A percentile compares a stretch with the other conserved stretches of the same genome.
These are phyloP conservation scores for Takashimella koratensis DNA, from an alignment of 1,284 basidiomycete species.

Conservation along the genomic window DNA sequence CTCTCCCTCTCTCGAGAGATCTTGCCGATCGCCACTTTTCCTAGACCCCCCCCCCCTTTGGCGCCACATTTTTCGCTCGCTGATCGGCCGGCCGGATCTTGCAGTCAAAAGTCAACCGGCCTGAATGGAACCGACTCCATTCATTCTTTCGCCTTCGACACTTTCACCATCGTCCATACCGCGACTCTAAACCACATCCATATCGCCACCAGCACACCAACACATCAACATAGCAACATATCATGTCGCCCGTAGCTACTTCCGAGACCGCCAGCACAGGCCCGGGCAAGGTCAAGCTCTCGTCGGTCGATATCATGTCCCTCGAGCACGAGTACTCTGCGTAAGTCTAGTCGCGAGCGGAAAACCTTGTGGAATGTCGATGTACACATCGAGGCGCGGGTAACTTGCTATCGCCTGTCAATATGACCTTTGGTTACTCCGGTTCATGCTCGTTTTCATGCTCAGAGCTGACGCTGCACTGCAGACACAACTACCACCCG, in stretches of 20 bases:
- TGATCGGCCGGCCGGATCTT: not conserved
- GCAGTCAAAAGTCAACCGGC: not conserved
- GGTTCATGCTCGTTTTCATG: too few relatives aligned
- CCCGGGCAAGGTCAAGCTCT: conserved; percentile 36
- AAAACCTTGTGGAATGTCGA: too few relatives aligned
- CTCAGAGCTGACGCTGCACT: conserved; percentile 31
- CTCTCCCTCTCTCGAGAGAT: too few relatives aligned
- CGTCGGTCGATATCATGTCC: conserved; percentile 64
- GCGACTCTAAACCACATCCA: not conserved
- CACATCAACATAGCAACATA: not conserved
- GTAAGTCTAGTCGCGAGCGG: too few relatives aligned
- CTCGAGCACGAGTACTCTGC: conserved; percentile 67
- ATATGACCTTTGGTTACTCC: too few relatives aligned
- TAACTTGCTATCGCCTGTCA: too few relatives aligned
- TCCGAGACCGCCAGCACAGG: conserved; percentile 70
- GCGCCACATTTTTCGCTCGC: not conserved
- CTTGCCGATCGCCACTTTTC: not conserved
- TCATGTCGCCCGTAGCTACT: conserved; percentile 33
- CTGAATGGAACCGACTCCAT: too few relatives aligned
- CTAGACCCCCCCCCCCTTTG: too few relatives aligned
- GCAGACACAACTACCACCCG: conserved; percentile 80
- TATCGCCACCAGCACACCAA: not conserved
- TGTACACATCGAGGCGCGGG: conserved; percentile 10
- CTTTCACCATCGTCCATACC: not conserved
- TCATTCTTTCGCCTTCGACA: not conserved